phyloP scores from a whole-genome alignment of 2,329 filamentous ascomycete species.

The Hymenoscyphus infarciens region DNA sequence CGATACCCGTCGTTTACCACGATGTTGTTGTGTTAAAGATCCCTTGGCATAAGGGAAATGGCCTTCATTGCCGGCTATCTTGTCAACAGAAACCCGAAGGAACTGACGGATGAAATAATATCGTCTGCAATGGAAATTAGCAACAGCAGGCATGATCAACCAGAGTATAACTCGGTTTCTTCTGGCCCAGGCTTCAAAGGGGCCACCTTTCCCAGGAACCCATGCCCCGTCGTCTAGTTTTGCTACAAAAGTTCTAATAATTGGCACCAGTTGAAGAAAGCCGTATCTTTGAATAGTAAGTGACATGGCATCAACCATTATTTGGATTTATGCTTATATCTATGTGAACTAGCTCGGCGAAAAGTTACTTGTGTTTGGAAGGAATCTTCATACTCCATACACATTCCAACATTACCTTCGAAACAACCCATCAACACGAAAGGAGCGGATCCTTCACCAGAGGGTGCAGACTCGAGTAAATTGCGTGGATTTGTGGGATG shows the following conservation, averaged over 20 bases:
- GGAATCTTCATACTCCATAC: background rate
- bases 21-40: constrained; percentile 32
- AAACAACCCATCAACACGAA: constrained; percentile 16
- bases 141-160: constrained; percentile 2
- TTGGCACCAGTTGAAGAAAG: constrained; percentile 1
- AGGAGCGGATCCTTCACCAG: constrained; percentile 7
- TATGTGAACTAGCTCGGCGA: constrained; percentile 6
- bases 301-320: too few species aligned
- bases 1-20: constrained; percentile 31
- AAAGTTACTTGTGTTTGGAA: constrained; percentile 24
- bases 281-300: background rate
- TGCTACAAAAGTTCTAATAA: constrained; percentile 5
- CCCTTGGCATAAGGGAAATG: constrained; percentile 36
- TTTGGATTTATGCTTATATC: constrained; percentile 3
- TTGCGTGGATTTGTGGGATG: constrained; percentile 11
- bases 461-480: constrained; percentile 4
- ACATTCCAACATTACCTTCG: constrained; percentile 11
- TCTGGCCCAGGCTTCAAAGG: constrained; percentile 11
- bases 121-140: constrained; percentile 13
- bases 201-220: constrained; percentile 26
- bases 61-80: constrained; percentile 22
- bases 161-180: constrained; percentile 4
- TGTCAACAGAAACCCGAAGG: constrained; percentile 16
- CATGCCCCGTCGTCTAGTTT: background rate
- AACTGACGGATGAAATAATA: constrained; percentile 19